Percentiles rank a stretch among this genome's conserved stretches.
These are phyloP conservation scores for Colletotrichum sp. DNA, from an alignment of 2,329 filamentous ascomycete genomes.

Conservation along the genomic window DNA sequence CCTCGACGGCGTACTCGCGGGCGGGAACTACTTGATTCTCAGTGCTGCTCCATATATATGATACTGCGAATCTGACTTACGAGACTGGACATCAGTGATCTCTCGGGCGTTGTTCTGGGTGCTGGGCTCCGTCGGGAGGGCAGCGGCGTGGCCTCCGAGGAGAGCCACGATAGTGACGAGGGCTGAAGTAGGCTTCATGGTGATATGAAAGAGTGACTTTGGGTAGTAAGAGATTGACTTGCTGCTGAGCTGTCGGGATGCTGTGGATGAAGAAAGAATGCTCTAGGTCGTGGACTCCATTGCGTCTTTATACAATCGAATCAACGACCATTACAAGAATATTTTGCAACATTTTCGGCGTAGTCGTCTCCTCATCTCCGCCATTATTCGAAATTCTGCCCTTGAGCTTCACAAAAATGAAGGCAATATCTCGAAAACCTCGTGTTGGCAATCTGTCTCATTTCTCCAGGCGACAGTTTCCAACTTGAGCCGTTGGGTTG, in stretches of 20 bases:
- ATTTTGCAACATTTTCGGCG: background rate
- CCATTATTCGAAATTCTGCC: background rate
- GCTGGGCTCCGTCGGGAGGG: accelerated
- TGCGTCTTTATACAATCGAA: background rate
- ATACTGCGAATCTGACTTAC: background rate
- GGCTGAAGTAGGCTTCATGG: background rate
- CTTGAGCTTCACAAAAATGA: background rate
- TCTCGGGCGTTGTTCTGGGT: background rate
- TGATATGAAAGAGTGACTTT: background rate
- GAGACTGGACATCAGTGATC: background rate
- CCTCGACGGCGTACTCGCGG: background rate
- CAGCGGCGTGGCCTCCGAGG: background rate
- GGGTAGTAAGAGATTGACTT: background rate
- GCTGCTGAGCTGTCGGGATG: background rate
- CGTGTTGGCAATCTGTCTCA: background rate
- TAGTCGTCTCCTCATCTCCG: background rate
- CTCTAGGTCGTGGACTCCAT: background rate
- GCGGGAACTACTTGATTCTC: background rate
- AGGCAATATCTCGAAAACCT: background rate
- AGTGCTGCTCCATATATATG: background rate
- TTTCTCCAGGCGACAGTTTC: background rate
- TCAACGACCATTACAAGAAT: background rate
- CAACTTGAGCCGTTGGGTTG: accelerated
- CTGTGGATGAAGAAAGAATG: background rate
- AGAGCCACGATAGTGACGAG: background rate